Evolutionary conservation across 2,329 filamentous ascomycete species (phyloP).

Genomic region (Colletotrichum sojae): DNA sequence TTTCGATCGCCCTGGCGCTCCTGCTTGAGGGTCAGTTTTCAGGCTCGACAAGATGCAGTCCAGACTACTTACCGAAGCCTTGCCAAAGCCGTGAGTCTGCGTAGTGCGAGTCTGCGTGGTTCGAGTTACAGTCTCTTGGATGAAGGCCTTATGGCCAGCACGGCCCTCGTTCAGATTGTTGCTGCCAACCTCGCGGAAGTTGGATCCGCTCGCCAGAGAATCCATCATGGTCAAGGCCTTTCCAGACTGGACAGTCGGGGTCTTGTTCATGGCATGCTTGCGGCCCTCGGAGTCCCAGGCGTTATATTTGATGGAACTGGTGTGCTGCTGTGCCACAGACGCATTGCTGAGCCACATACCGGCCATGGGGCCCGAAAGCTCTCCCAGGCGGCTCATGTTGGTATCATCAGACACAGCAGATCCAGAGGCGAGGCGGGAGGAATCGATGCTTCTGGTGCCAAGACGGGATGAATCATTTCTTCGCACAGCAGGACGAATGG

Average conservation of each 20-base stretch:
- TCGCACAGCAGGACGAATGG: neutral
- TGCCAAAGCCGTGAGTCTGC: conserved; percentile 6
- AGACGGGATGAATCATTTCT: neutral
- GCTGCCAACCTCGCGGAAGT: neutral
- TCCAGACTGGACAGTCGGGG: conserved; percentile 40
- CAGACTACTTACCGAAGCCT: conserved; percentile 8
- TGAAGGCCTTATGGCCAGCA: no score
- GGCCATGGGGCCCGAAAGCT: neutral
- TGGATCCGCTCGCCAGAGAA: neutral
- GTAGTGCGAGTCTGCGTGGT: neutral
- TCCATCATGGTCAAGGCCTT: neutral
- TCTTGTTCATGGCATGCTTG: conserved; percentile 44
- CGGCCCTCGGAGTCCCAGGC: conserved; percentile 50
- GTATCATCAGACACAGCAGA: neutral
- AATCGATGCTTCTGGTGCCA: conserved; percentile 5
- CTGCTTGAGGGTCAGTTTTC: neutral
- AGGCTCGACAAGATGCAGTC: neutral
- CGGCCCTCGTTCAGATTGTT: no score
- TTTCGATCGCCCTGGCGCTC: conserved; percentile 26
- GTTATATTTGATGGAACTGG: conserved; percentile 15
- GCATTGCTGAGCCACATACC: conserved; percentile 10
- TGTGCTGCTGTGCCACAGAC: neutral
- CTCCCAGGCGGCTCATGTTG: neutral
- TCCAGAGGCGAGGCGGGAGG: neutral
- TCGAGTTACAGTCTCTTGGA: neutral